Evolutionary conservation across 768 basidiomycete genomes (phyloP), one percentile per base, ranked within the genome.

Genomic region (Neoboletus brunneissimus): DNA sequence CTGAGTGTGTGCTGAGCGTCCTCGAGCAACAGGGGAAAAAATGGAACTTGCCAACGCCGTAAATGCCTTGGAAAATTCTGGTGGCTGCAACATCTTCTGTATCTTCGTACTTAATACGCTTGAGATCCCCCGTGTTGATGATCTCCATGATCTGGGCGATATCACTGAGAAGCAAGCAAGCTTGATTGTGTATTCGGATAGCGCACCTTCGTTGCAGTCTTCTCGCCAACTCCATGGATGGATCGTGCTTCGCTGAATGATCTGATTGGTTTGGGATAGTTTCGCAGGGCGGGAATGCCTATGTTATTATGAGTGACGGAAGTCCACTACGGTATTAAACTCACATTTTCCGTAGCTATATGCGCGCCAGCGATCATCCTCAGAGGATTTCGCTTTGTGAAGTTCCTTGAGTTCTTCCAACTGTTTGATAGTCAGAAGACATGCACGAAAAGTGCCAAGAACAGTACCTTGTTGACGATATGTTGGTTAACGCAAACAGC

Each of bases 121-220:
- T 76, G 31, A 92, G 75, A n/a, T 79, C 73, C 0, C 91, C 91
- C 0, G 91, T 92, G 55, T 84, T 67, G 25, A 92, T 64, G 29
- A 94, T 91, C 68, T 94, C 91, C 77, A 84, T 84, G 51, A 93
- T 90, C 91, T 92, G 54, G 29, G 13, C 34, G 35, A 37, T n/a
- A 6, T 13, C 22, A 38, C 37, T 50, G n/a, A 47, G 13, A 18
- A 31, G 15, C n/a, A 35, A 41, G 22, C 1, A 25, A 37, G 13
- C 6, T 15, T 1, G 4, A n/a, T n/a, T 12, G 25, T 8, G 12
- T n/a, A 18, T 32, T 37, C 5, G 18, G 13, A 12, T 46, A 35
- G n/a, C 62, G 71, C 22, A 79, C 91, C 79, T 94, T 93, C 27
- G 74, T 65, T 5, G 88, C 89, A 0, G 91, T 92, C 71, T 88